phyloP scores from a whole-genome alignment of 2,329 filamentous ascomycete genomes.

The Penicillium sp. region DNA sequence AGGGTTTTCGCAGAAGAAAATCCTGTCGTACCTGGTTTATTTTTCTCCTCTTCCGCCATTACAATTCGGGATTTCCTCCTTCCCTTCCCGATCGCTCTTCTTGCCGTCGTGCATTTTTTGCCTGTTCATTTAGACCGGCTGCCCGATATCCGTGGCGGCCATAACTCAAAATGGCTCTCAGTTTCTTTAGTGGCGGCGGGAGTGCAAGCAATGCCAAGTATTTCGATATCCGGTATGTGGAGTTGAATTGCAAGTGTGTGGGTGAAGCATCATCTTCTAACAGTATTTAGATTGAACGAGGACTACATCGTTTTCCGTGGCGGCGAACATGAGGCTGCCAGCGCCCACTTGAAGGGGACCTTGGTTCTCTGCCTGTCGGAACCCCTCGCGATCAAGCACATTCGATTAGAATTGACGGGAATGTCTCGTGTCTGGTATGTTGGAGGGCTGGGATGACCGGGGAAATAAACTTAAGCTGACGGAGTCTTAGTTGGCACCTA shows the following conservation, averaged over 20 bases:
- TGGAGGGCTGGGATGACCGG: background rate
- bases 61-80: background rate
- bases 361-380: slow-evolving; percentile 72
- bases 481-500: slow-evolving; percentile 32
- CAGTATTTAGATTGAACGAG: slow-evolving; percentile 63
- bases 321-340: slow-evolving; percentile 70
- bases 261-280: slow-evolving; percentile 17
- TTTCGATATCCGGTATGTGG: slow-evolving; percentile 49
- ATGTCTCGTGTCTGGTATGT: slow-evolving; percentile 68
- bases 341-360: slow-evolving; percentile 70
- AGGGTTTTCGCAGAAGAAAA: slow-evolving; percentile 17
- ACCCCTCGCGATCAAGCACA: slow-evolving; percentile 68
- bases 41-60: slow-evolving; percentile 2
- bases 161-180: slow-evolving; percentile 43
- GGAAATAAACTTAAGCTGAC: background rate
- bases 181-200: slow-evolving; percentile 44
- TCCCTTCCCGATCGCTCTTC: background rate
- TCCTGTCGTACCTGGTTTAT: slow-evolving; percentile 24
- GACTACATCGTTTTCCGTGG: slow-evolving; percentile 79
- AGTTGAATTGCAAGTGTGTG: background rate
- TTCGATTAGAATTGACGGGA: slow-evolving; percentile 70
- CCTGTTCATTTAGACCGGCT: slow-evolving; percentile 9
- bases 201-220: slow-evolving; percentile 49
- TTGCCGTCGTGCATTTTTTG: background rate
- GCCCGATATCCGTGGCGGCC: slow-evolving; percentile 20